A percentile compares a stretch with the other conserved stretches of the same genome.
Conservation (phyloP, 2,329 filamentous ascomycete genomes). For the Berkeleyomyces basicola region DNA sequence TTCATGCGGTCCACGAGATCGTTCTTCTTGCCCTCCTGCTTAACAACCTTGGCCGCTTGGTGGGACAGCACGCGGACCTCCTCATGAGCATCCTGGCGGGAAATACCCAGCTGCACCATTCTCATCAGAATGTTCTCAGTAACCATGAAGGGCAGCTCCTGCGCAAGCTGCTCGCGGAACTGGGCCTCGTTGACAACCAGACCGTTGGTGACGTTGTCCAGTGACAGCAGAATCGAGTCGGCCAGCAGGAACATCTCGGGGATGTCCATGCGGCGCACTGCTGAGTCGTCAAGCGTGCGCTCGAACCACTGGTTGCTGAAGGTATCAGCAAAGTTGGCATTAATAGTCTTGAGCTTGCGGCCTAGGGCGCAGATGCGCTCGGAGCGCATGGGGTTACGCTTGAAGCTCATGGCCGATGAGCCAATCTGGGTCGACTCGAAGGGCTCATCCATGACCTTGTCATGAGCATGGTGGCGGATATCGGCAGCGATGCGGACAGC, state of each 20-base stretch:
- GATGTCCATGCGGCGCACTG: conserved; percentile 45
- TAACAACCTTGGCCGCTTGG: conserved; percentile 48
- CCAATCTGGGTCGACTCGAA: conserved; percentile 69
- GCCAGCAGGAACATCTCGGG: conserved; percentile 52
- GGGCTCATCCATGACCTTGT: conserved; percentile 59
- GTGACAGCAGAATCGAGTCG: conserved; percentile 48
- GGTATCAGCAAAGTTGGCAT: conserved; percentile 21
- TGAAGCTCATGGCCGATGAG: conserved; percentile 39
- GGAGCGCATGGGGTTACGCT: conserved; percentile 32
- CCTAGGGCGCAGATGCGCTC: conserved; percentile 31
- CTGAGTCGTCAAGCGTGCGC: conserved; percentile 60
- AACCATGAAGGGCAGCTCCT: conserved; percentile 77
- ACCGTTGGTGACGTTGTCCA: conserved; percentile 51
- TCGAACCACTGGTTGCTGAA: conserved; percentile 30
- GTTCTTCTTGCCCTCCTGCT: conserved; percentile 38
- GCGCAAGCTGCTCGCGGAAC: conserved; percentile 49
- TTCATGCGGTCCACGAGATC: conserved; percentile 69
- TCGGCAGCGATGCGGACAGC: conserved; percentile 54
- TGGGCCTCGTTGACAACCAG: conserved; percentile 65
- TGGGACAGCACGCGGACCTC: conserved; percentile 70
- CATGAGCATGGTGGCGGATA: conserved; percentile 54
- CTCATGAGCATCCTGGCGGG: conserved; percentile 72
- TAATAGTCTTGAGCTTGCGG: conserved; percentile 29
- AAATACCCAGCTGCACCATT: conserved; percentile 51
- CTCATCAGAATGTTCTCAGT: conserved; percentile 58